Evolutionary conservation across 2,329 filamentous ascomycete genomes (phyloP), one percentile per base, ranked within the genome.

Genomic region (Sclerotinia nivalis): DNA sequence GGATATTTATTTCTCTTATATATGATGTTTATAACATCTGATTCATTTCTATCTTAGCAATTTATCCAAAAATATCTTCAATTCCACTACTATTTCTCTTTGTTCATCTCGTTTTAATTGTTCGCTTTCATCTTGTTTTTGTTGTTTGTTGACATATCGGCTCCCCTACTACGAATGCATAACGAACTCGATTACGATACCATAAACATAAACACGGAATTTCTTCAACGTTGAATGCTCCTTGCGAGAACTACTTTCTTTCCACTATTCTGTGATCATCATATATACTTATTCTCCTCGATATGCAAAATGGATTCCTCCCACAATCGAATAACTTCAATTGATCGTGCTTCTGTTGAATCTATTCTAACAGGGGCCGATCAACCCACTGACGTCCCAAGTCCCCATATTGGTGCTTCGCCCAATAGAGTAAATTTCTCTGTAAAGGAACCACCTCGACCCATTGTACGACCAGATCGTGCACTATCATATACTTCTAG

Each of bases 281-380:
- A 75, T 60, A 61, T 61, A 61, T 68, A 52, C 25, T 68, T 59
- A 61, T 49, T 15, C 56, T 71, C 72, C 61, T 74, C 72, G 71
- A 73, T 73, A 76, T 76, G 76, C 74, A 71, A 69, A 65, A 78
- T 78, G 77, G 74, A 74, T 66, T 71, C 70, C 52, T 73, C 74
- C 66, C 73, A 73, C 68, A 70, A 71, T 49, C 72, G 76, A 72
- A 70, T 70, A 69, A 75, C 73, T 49, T 77, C 75, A 18, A 74
- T 77, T 69, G 76, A 77, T 70, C 73, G 69, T 34, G 74, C 71
- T 58, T 76, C 76, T 47, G 70, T 77, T 55, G 73, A 76, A 69
- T 74, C 75, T 20, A 77, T 80, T 75, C 78, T 71, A 73, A 70
- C 76, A 67, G 76, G 74, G 66, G 73, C 72, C 31, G 66, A 34